Evolutionary conservation across 164 flowering plant species (phyloP).

Genomic region (Santalum album): DNA sequence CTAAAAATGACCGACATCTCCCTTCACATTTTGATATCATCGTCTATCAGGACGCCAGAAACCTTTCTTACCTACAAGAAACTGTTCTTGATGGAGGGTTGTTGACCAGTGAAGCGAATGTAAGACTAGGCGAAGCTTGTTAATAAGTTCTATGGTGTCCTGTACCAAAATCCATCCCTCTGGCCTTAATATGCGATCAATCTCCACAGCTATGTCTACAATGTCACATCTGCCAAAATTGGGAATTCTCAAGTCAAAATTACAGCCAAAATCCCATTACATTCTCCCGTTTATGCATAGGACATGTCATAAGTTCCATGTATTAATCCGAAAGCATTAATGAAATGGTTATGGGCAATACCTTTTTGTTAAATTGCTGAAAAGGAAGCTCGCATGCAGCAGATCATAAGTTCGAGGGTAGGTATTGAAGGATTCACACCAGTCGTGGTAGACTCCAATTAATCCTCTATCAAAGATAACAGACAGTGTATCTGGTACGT

Average conservation of each 20-base stretch:
- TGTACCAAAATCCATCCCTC: constrained; percentile 65
- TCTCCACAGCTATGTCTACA: constrained; percentile 54
- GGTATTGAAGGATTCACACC: constrained; percentile 84
- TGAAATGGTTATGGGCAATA: constrained; percentile 13
- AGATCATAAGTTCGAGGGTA: constrained; percentile 92
- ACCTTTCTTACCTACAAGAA: constrained; percentile 62
- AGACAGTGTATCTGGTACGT: constrained; percentile 62
- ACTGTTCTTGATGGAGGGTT: constrained; percentile 34
- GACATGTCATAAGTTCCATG: too few relatives aligned
- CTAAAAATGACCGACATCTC: background rate
- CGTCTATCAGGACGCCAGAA: constrained; percentile 61
- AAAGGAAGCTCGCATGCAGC: constrained; percentile 67
- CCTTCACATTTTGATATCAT: constrained; percentile 6
- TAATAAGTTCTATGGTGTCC: constrained; percentile 46
- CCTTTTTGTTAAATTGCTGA: constrained; percentile 51
- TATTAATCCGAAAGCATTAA: background rate
- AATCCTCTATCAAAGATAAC: constrained; percentile 72
- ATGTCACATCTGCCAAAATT: constrained; percentile 54
- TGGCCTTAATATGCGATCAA: constrained; percentile 81
- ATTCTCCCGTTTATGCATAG: background rate
- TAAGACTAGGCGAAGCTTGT: constrained; percentile 41
- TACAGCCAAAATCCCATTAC: too few relatives aligned
- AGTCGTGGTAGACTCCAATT: constrained; percentile 82
- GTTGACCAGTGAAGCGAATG: constrained; percentile 77
- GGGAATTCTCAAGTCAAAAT: constrained; percentile 1